A percentile compares a stretch with the other conserved stretches of the same genome.
phyloP scores from a whole-genome alignment of 306 rosid species.

The Betula pendula region DNA sequence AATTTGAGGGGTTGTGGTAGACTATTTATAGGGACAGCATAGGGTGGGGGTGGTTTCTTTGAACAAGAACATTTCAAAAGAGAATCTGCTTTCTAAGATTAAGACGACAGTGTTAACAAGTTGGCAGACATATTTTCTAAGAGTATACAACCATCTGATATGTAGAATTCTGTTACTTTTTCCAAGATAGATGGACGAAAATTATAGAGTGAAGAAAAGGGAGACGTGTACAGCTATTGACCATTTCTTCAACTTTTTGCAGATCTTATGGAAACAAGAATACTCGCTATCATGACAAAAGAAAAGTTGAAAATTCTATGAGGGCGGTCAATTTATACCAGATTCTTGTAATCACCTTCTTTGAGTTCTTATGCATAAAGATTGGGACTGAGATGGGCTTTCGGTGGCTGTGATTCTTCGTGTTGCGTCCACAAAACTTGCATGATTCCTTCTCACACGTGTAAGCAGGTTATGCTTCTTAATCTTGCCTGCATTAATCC shows the following conservation, averaged over 20 bases:
- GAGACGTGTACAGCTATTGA: conserved; percentile 39
- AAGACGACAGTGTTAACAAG: conserved; percentile 46
- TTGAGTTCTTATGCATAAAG: conserved; percentile 55
- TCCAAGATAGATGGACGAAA: conserved; percentile 30
- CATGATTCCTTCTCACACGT: conserved; percentile 53
- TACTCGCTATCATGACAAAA: conserved; percentile 28
- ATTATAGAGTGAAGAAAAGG: conserved; percentile 16
- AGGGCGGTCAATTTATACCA: conserved; percentile 51
- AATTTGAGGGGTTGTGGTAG: conserved; percentile 49
- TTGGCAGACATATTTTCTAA: conserved; percentile 54
- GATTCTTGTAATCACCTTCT: conserved; percentile 58
- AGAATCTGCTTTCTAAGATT: conserved; percentile 42
- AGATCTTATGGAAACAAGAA: conserved; percentile 42
- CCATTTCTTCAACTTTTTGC: conserved; percentile 37
- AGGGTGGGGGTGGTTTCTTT: conserved; percentile 35
- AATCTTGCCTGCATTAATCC: too few species aligned
- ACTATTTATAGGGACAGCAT: conserved; percentile 78
- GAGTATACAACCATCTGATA: conserved; percentile 32
- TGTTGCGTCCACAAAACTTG: conserved; percentile 64
- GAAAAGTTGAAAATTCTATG: conserved; percentile 34
- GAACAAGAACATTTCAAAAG: conserved; percentile 51
- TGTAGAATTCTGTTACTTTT: conserved; percentile 15
- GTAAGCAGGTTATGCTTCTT: background rate
- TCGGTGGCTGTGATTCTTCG: conserved; percentile 48
- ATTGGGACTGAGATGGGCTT: conserved; percentile 46